These are phyloP conservation scores for Pichia phayaonensis DNA, from an alignment of 805 yeast species.

Conservation along the genomic window DNA sequence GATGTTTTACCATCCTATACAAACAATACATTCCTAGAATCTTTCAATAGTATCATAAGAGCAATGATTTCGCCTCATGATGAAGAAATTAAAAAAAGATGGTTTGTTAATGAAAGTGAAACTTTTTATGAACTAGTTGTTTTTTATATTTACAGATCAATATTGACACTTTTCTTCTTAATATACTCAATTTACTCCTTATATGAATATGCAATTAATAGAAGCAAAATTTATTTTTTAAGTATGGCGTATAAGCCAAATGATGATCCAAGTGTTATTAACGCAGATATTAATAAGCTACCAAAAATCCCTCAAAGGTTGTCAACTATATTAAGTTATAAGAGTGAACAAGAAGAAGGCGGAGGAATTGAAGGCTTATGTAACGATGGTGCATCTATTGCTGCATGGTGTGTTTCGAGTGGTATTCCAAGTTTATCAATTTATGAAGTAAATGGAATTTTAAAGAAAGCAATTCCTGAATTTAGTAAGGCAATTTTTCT, in stretches of 20 bases:
- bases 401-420: constrained; percentile 86
- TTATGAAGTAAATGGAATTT: constrained; percentile 71
- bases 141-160: constrained; percentile 37
- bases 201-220: constrained; percentile 43
- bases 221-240: constrained; percentile 46
- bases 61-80: constrained; percentile 16
- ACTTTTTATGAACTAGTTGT: constrained; percentile 7
- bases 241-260: constrained; percentile 61
- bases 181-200: constrained; percentile 50
- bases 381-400: constrained; percentile 66
- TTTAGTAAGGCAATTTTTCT: constrained; percentile 48
- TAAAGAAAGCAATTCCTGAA: constrained; percentile 48
- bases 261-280: constrained; percentile 75
- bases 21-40: constrained; percentile 13
- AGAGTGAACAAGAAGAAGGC: constrained; percentile 74
- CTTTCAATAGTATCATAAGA: constrained; percentile 16
- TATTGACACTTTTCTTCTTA: constrained; percentile 46
- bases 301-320: constrained; percentile 71
- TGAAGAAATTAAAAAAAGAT: constrained; percentile 6
- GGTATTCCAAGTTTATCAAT: constrained; percentile 67
- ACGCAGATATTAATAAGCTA: constrained; percentile 70
- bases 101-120: constrained; percentile 4
- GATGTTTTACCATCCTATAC: constrained; percentile 9
- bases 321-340: constrained; percentile 67
- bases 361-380: constrained; percentile 83